Evolutionary conservation across 257 asterid species (phyloP).

Genomic region (Solanum commersonii): DNA sequence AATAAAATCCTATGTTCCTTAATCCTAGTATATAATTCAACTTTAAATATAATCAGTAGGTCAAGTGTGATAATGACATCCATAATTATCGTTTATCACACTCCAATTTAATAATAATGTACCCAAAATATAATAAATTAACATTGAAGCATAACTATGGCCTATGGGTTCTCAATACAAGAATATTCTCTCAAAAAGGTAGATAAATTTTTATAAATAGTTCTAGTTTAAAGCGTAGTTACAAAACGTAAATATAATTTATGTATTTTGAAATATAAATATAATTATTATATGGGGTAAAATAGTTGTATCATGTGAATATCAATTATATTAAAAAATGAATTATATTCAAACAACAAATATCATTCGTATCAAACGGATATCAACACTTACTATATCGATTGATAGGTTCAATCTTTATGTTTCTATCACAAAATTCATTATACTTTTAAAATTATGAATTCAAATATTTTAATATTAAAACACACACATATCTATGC

Average conservation of each 20-base stretch:
- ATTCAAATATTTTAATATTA: too few species aligned
- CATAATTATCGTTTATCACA: not conserved
- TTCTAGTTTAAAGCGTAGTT: not conserved
- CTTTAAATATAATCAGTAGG: not conserved
- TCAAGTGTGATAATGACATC: not conserved
- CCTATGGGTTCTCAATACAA: not conserved
- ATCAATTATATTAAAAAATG: too few species aligned
- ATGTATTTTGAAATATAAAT: too few species aligned
- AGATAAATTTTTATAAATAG: not conserved
- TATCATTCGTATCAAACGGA: not conserved
- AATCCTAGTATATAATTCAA: not conserved
- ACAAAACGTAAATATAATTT: too few species aligned
- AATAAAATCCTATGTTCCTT: constrained; percentile 15
- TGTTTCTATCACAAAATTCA: not conserved
- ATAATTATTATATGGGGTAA: too few species aligned
- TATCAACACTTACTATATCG: not conserved
- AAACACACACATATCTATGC: not conserved
- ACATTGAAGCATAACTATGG: not conserved
- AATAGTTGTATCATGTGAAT: too few species aligned
- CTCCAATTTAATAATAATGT: not conserved
- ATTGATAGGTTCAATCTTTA: too few species aligned
- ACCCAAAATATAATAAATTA: not conserved
- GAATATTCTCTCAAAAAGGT: not conserved
- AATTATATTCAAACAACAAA: too few species aligned
- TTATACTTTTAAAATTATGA: too few species aligned